Percentiles rank a stretch among this genome's conserved stretches.
phyloP scores from a whole-genome alignment of 1,139 yeast genomes.

The Scheffersomyces parashehatae region DNA sequence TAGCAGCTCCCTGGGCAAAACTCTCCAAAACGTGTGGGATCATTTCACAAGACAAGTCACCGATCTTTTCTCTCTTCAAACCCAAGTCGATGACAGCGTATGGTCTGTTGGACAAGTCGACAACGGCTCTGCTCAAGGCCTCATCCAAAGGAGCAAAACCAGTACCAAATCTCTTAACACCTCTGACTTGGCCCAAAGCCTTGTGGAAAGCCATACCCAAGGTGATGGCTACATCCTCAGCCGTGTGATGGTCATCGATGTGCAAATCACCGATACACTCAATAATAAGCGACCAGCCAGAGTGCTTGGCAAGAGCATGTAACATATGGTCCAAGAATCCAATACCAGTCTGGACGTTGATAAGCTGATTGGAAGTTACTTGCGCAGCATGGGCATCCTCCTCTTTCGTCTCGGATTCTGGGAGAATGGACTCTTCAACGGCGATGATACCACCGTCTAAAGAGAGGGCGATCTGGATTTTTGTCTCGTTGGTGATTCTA shows the following conservation, averaged over 20 bases:
- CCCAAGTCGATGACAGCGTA: slow-evolving; percentile 89
- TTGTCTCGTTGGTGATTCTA: slow-evolving; percentile 89
- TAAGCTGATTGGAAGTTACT: slow-evolving; percentile 63
- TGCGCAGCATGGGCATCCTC: slow-evolving; percentile 61
- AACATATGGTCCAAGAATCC: slow-evolving; percentile 98
- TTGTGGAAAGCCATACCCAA: slow-evolving; percentile 85
- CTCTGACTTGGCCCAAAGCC: slow-evolving; percentile 86
- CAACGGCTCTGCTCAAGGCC: slow-evolving; percentile 91
- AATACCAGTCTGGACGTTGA: slow-evolving; percentile 83
- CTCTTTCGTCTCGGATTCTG: slow-evolving; percentile 25
- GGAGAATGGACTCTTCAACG: slow-evolving; percentile 56
- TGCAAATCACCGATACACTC: slow-evolving; percentile 94
- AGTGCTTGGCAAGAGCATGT: slow-evolving; percentile 93
- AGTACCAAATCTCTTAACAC: slow-evolving; percentile 89
- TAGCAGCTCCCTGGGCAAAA: slow-evolving; percentile 88
- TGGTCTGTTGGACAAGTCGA: slow-evolving; percentile 91
- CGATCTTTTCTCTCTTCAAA: slow-evolving; percentile 86
- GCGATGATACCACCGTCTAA: slow-evolving; percentile 80
- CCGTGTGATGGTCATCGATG: slow-evolving; percentile 95
- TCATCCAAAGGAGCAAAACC: slow-evolving; percentile 97
- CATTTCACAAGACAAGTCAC: slow-evolving; percentile 93
- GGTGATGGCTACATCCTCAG: slow-evolving; percentile 94
- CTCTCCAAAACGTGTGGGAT: slow-evolving; percentile 94
- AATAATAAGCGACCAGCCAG: slow-evolving; percentile 91
- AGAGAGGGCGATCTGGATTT: slow-evolving; percentile 80